Base-by-base conservation (phyloP, 1,139 yeast genomes). In the Sugiyamaella grinbergsii region DNA sequence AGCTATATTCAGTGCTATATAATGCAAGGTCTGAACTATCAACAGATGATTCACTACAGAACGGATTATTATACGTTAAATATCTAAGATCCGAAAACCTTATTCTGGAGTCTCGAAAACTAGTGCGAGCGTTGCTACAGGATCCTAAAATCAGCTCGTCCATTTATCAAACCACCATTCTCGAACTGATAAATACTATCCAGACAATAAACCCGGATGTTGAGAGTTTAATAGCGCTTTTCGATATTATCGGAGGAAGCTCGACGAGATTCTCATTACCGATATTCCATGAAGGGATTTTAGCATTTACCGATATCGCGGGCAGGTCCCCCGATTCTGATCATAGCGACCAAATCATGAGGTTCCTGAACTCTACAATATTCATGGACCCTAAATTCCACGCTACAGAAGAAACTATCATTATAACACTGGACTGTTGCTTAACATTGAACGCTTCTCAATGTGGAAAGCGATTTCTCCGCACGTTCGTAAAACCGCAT, bases 381-480 rank as follows among this genome's bases (percentile, higher is more conserved):
- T 47, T 53, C 37, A 29, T 29, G 13, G 50, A 50, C 39, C 45
- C 51, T 3, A 36, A 42, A 4, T 34, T 42, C 23, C 22, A 29
- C 10, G 15, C 31, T 2, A 28, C 50, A 11, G 50, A 49, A 7
- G 62, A 60, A 15, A 55, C 62, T 1, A 50, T 59, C 10, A 54
- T 59, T 26, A 47, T 59, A 10, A 44, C 56, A n/a, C 45, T 61
- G 13, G 64, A 61, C 41, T 49, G 59, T 22, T 58, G 62, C 39
- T 46, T 61, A 40, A 54, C 54, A 1, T 47, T 61, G 18, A 43
- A 53, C 19, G 48, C 54, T 8, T 19, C 22, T 1, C 42, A 48
- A 6, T 37, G 53, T 11, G 60, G 61, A 8, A 42, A 50, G 16
- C 33, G 54, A 20, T 49, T 56, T 2, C 49, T 60, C 13, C 41